Evolutionary conservation across 768 basidiomycete species (phyloP).

Genomic region (Brasilioporus rufonigricans): DNA sequence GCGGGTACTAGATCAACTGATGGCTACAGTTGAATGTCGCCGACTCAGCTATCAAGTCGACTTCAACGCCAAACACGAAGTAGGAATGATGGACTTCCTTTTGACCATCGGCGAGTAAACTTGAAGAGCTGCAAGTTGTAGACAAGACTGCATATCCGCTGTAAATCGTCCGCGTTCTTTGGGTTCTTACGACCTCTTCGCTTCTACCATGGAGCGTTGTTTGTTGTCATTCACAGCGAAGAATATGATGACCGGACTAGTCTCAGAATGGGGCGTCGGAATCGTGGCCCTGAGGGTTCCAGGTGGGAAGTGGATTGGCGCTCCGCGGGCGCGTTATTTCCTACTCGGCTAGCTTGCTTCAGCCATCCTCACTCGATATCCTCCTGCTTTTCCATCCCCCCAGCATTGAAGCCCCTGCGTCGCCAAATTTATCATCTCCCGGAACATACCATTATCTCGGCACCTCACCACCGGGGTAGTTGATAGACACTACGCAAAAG

Average conservation of each 20-base stretch:
- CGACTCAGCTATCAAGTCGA: too few species aligned
- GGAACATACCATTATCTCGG: constrained; percentile 48
- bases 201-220: too few species aligned
- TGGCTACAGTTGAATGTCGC: too few species aligned
- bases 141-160: too few species aligned
- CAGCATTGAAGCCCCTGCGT: constrained; percentile 39
- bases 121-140: neutral
- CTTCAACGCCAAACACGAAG: too few species aligned
- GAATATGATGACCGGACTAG: neutral
- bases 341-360: neutral
- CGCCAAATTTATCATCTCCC: constrained; percentile 50
- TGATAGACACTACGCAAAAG: constrained; percentile 70
- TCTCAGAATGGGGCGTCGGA: neutral
- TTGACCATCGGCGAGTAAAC: too few species aligned
- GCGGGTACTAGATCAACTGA: too few species aligned
- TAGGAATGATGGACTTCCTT: too few species aligned
- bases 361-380: constrained; percentile 38
- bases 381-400: constrained; percentile 48
- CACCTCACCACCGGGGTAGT: too few species aligned
- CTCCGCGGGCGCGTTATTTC: neutral
- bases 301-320: neutral
- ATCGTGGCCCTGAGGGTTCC: neutral
- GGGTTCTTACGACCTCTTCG: too few species aligned
- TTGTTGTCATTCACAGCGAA: neutral
- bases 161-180: too few species aligned